Conservation (phyloP, 768 basidiomycete genomes). For the Rossbeevera mucosa region DNA sequence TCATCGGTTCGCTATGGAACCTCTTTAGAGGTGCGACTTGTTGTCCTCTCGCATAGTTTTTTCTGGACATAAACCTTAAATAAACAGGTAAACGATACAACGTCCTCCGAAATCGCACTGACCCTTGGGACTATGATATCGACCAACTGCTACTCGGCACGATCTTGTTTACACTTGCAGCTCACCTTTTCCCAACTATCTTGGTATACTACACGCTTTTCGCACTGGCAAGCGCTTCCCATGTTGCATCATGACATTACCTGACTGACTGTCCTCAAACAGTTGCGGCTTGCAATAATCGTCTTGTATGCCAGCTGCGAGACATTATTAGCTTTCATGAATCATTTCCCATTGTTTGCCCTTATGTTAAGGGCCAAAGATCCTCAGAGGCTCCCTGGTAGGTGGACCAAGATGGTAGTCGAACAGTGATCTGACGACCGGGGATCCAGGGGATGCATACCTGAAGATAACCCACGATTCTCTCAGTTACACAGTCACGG, state of each 20-base stretch:
- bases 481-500: conserved; percentile 17
- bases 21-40: conserved; percentile 72
- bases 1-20: conserved; percentile 73
- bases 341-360: conserved; percentile 89
- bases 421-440: background rate
- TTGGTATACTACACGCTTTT: conserved; percentile 84
- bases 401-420: background rate
- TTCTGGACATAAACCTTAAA: background rate
- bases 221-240: conserved; percentile 44
- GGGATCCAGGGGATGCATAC: conserved; percentile 25
- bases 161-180: conserved; percentile 75
- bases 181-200: conserved; percentile 82
- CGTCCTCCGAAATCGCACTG: conserved; percentile 78
- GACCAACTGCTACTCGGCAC: conserved; percentile 96
- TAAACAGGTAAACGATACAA: conserved; percentile 81
- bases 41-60: background rate
- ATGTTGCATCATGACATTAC: background rate
- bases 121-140: conserved; percentile 85
- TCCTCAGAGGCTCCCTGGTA: conserved; percentile 77
- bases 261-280: background rate
- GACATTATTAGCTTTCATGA: conserved; percentile 71
- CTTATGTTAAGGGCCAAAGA: conserved; percentile 83
- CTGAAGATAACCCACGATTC: conserved; percentile 24
- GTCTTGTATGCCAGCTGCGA: conserved; percentile 59
- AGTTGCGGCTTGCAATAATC: conserved; percentile 56